These are phyloP conservation scores for Chlamydomonas reinhardtii DNA, from an alignment of 163 green algal species.

Conservation along the genomic window DNA sequence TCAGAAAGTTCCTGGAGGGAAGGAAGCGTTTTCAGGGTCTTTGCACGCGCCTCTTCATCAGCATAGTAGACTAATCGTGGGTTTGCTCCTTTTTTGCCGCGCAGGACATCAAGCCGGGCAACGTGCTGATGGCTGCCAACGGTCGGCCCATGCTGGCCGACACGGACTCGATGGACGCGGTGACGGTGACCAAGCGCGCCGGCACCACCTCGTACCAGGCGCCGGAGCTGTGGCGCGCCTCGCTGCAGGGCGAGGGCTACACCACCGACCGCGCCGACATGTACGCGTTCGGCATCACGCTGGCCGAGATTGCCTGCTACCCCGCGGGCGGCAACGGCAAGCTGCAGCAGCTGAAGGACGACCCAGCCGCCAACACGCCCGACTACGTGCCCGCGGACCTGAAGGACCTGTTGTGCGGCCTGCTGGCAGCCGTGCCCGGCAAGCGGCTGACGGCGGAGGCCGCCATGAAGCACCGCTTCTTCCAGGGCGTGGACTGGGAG, in stretches of 20 bases:
- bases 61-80: too few species aligned
- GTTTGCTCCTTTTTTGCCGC: too few species aligned
- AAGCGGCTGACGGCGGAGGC: conserved; percentile 38
- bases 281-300: conserved; percentile 42
- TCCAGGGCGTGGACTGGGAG: conserved; percentile 21
- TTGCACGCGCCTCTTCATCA: too few species aligned
- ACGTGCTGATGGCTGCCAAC: conserved; percentile 47
- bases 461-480: conserved; percentile 37
- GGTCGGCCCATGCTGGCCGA: conserved; percentile 40
- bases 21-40: too few species aligned
- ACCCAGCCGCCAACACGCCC: conserved; percentile 14
- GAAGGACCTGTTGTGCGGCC: conserved; percentile 41
- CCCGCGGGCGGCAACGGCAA: conserved; percentile 36
- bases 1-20: too few species aligned
- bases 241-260: conserved; percentile 42
- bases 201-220: conserved; percentile 49
- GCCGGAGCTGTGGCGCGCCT: conserved; percentile 46
- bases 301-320: conserved; percentile 27
- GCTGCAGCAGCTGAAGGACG: conserved; percentile 46
- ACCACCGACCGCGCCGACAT: conserved; percentile 44
- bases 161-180: conserved; percentile 44
- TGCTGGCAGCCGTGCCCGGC: conserved; percentile 4
- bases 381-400: conserved; percentile 38
- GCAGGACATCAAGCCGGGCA: background rate
- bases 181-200: conserved; percentile 35